Evolutionary conservation across 768 basidiomycete genomes (phyloP).

Genomic region (Macrolepiota albuminosa): DNA sequence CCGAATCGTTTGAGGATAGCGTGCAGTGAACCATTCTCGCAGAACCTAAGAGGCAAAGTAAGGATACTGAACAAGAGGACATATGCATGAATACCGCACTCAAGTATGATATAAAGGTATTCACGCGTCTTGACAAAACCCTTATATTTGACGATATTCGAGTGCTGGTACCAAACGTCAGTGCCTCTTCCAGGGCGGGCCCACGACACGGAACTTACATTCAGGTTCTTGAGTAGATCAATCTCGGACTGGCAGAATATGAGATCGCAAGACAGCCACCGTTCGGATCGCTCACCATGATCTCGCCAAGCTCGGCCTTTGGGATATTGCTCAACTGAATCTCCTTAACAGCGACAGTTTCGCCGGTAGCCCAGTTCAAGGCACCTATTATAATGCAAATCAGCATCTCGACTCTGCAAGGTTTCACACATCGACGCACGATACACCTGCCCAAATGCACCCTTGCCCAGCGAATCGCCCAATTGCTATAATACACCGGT

Average conservation of each 20-base stretch:
- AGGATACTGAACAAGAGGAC: not conserved
- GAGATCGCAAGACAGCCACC: slow-evolving; percentile 9
- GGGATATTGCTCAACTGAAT: slow-evolving; percentile 93
- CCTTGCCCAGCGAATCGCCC: slow-evolving; percentile 93
- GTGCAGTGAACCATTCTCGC: slow-evolving; percentile 97
- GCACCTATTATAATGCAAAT: slow-evolving; percentile 47
- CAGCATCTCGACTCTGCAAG: slow-evolving; percentile 8
- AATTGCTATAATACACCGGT: slow-evolving; percentile 66
- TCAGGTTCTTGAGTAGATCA: slow-evolving; percentile 93
- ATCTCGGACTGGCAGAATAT: slow-evolving; percentile 76
- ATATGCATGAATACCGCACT: slow-evolving; percentile 43
- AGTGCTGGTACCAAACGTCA: slow-evolving; percentile 52
- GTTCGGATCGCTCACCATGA: slow-evolving; percentile 69
- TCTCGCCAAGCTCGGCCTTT: slow-evolving; percentile 89
- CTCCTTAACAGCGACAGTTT: slow-evolving; percentile 98
- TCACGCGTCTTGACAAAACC: slow-evolving; percentile 95
- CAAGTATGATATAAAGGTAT: slow-evolving; percentile 94
- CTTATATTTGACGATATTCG: slow-evolving; percentile 98
- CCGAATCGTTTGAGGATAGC: slow-evolving; percentile 96
- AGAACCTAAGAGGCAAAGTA: slow-evolving; percentile 52
- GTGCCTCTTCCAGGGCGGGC: not conserved
- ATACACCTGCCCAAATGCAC: slow-evolving; percentile 96
- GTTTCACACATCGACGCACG: slow-evolving; percentile 47
- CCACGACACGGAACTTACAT: slow-evolving; percentile 45
- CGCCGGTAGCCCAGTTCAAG: slow-evolving; percentile 93